Evolutionary conservation across 371 early-diverging fungal species (phyloP).

Genomic region (Amoeboaphelidium protococcarum): DNA sequence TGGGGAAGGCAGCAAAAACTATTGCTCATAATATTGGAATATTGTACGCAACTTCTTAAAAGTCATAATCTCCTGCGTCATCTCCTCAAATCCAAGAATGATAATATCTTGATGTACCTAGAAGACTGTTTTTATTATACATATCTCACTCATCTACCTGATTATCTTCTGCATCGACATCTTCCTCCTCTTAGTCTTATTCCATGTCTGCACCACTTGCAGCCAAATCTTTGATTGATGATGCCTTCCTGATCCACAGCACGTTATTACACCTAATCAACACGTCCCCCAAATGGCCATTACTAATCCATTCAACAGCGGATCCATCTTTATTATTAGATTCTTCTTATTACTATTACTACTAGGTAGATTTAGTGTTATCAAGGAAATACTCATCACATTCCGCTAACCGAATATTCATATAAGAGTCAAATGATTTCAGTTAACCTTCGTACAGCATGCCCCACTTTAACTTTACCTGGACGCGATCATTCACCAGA

Average conservation of each 20-base stretch:
- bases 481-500: constrained; percentile 65
- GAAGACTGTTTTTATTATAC: too few species aligned
- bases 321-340: too few species aligned
- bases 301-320: constrained; percentile 53
- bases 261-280: constrained; percentile 78
- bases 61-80: neutral
- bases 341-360: constrained; percentile 81
- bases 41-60: neutral
- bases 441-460: constrained; percentile 86
- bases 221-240: too few species aligned
- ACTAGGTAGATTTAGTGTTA: constrained; percentile 1
- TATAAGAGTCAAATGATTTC: constrained; percentile 75
- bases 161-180: neutral
- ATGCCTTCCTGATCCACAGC: constrained; percentile 38
- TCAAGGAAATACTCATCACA: neutral
- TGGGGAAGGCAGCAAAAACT: neutral
- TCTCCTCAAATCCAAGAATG: neutral
- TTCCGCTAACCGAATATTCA: constrained; percentile 30
- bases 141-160: neutral
- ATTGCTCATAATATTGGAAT: neutral
- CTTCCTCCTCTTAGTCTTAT: neutral
- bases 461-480: constrained; percentile 91
- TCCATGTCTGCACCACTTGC: neutral
- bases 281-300: constrained; percentile 75
- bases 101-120: neutral